Evolutionary conservation across 2,329 filamentous ascomycete species (phyloP), one percentile per base, ranked within the genome.

Genomic region (Ascochyta viciae-villosae): DNA sequence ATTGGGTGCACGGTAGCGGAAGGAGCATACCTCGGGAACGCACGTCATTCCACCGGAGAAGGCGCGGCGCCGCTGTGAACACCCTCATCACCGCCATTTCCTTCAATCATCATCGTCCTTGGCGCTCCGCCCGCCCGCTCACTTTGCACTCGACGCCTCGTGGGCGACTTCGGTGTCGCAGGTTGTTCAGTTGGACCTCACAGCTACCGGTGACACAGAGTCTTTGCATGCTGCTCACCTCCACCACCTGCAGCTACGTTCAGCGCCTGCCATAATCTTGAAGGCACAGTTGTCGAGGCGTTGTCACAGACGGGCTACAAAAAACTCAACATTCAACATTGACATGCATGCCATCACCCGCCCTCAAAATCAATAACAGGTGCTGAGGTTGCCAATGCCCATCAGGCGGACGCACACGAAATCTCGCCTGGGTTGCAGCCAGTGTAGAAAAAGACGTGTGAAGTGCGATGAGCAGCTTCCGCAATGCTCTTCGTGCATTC

Each of bases 351-450:
- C 33, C 15, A 15, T n/a, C 12, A 22, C 12, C 19, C 34, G 48
- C 22, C 3, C 16, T 5, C 10, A 34, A 16, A 26, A 3, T n/a
- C 15, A 4, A 22, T 19, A 43, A 42, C 13, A 8, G 34, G 24
- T 43, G 31, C 31, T 38, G 19, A 15, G 8, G 22, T 27, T n/a
- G 43, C 42, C 53, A 43, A 61, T 61, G 58, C 58, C 58, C 19
- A 40, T 33, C 23, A 58, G 56, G 43, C 54, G 54, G 13, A 29
- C 50, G 15, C 58, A 61, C 26, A 58, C 48, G 41, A 62, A 62
- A 38, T 62, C 59, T 27, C 56, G 59, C 29, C 53, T 48, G 31
- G 59, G 59, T 27, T 62, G 59, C 42, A 56, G 58, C 45, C 59
- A 54, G 27, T 62, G 59, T 43, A 50, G 57, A 9, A 57, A 50